phyloP scores from a whole-genome alignment of 228 moss, liverwort and hornwort genomes.

The Sphagnum fallax region DNA sequence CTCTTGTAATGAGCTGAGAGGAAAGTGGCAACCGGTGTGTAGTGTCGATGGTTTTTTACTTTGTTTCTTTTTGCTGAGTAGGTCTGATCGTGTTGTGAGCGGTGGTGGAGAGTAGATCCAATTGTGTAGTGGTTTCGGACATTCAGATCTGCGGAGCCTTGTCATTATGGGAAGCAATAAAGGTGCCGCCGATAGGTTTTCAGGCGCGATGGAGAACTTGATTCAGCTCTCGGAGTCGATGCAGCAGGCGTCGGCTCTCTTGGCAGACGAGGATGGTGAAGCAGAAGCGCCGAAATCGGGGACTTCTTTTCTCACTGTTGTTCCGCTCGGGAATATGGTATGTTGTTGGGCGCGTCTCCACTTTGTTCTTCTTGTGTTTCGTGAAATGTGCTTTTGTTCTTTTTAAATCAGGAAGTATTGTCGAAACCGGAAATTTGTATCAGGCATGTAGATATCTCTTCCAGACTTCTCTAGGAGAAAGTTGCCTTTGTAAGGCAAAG shows the following conservation, averaged over 20 bases:
- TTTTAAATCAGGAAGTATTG: slow-evolving; percentile 15
- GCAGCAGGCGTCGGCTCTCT: slow-evolving; percentile 88
- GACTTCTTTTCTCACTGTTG: slow-evolving; percentile 76
- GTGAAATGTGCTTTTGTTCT: background rate
- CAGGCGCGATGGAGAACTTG: slow-evolving; percentile 84
- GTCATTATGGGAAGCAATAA: slow-evolving; percentile 36
- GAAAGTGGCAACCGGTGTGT: no score
- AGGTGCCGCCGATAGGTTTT: slow-evolving; percentile 42
- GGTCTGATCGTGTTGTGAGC: no score
- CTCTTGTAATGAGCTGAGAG: no score
- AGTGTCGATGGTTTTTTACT: no score
- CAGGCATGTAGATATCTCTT: background rate
- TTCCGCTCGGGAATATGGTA: slow-evolving; percentile 93
- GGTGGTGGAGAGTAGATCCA: no score
- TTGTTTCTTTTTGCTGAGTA: no score
- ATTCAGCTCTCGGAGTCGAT: slow-evolving; percentile 83
- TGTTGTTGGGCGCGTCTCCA: slow-evolving; percentile 7
- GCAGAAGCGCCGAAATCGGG: slow-evolving; percentile 45
- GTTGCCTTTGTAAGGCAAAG: background rate
- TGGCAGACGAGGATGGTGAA: slow-evolving; percentile 79
- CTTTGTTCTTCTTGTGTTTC: slow-evolving; percentile 6
- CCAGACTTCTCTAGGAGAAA: background rate
- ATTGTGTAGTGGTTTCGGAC: no score
- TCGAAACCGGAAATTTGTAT: background rate
- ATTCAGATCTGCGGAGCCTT: background rate